A percentile compares a stretch with the other conserved stretches of the same genome.
Evolutionary conservation across 345 rosid genomes (phyloP).

Genomic region (Populus euphratica): DNA sequence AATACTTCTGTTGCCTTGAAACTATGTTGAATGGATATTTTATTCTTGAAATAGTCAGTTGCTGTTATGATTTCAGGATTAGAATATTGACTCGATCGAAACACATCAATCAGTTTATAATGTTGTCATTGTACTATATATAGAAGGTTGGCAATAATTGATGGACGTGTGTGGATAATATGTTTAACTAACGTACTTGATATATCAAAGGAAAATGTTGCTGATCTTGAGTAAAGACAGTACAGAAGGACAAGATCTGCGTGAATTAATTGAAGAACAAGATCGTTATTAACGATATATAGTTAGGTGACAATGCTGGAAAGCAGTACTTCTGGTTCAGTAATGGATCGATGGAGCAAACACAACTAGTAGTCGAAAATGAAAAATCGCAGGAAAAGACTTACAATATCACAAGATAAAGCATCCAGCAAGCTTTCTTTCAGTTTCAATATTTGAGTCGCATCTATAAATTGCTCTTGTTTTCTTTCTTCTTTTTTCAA

Average conservation of each 20-base stretch:
- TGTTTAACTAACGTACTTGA: not conserved
- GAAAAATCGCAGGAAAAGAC: not conserved
- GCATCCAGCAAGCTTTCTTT: not conserved
- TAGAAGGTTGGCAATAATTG: not conserved
- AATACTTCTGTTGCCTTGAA: not conserved
- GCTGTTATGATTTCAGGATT: not conserved
- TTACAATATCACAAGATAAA: not conserved
- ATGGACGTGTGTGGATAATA: not conserved
- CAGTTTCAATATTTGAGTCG: not conserved
- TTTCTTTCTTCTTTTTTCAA: not conserved
- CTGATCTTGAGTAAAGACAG: not conserved
- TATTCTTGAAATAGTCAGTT: no score
- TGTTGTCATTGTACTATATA: not conserved
- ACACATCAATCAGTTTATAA: not conserved
- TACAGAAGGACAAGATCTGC: not conserved
- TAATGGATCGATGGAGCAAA: constrained; percentile 2
- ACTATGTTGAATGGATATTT: no score
- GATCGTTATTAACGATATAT: not conserved
- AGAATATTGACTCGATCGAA: not conserved
- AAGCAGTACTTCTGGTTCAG: not conserved
- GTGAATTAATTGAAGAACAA: not conserved
- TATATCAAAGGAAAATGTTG: not conserved
- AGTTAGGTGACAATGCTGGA: not conserved
- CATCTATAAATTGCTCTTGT: not conserved
- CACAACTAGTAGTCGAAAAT: not conserved